phyloP scores from a whole-genome alignment of 2,329 filamentous ascomycete genomes.

The Nemania serpens region DNA sequence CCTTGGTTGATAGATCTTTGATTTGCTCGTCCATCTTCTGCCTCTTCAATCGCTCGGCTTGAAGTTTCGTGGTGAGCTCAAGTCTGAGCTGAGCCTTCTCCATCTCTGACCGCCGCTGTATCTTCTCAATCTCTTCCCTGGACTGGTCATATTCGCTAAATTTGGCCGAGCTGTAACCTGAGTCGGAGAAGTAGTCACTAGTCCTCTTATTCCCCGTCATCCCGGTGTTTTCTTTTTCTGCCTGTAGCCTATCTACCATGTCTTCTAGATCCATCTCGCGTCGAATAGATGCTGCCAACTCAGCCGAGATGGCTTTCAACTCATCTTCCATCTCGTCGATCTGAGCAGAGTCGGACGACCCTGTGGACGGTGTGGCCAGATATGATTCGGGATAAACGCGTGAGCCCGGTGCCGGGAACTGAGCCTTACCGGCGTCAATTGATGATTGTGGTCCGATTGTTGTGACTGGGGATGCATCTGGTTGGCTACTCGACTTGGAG shows the following conservation, averaged over 20 bases:
- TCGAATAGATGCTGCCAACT: constrained; percentile 89
- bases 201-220: constrained; percentile 69
- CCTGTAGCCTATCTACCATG: constrained; percentile 83
- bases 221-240: constrained; percentile 68
- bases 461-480: constrained; percentile 50
- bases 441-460: constrained; percentile 45
- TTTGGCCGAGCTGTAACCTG: constrained; percentile 83
- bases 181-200: constrained; percentile 98
- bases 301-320: constrained; percentile 87
- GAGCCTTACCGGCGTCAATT: constrained; percentile 47
- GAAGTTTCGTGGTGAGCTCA: constrained; percentile 82
- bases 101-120: constrained; percentile 84
- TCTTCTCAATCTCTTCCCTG: constrained; percentile 76
- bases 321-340: constrained; percentile 93
- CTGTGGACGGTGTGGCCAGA: constrained; percentile 53
- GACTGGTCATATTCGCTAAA: constrained; percentile 69
- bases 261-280: constrained; percentile 97
- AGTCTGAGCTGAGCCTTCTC: constrained; percentile 86
- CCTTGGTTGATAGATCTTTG: constrained; percentile 77
- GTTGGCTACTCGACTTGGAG: constrained; percentile 45
- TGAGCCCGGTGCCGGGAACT: constrained; percentile 49
- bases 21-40: constrained; percentile 83
- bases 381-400: constrained; percentile 58
- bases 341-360: constrained; percentile 53
- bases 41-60: constrained; percentile 80